These are phyloP conservation scores for Mucor saturninus DNA, from an alignment of 371 early-diverging fungal species.

Conservation along the genomic window DNA sequence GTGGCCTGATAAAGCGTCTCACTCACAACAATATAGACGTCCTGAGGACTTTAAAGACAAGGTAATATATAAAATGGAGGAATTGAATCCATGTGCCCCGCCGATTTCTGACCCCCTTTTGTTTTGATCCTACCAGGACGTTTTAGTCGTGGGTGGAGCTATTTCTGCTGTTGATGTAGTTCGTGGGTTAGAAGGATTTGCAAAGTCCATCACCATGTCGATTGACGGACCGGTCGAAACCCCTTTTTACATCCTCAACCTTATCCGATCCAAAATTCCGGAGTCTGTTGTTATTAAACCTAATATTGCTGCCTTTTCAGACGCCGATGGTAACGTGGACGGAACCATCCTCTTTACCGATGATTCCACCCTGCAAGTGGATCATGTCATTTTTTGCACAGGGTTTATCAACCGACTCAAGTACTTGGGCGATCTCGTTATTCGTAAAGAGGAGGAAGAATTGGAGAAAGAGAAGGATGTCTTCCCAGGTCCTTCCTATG, in stretches of 20 bases:
- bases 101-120: too few species aligned
- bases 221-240: conserved; percentile 26
- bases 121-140: conserved; percentile 26
- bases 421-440: conserved; percentile 48
- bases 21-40: conserved; percentile 45
- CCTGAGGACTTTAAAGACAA: conserved; percentile 39
- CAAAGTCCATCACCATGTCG: conserved; percentile 38
- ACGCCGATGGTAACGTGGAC: conserved; percentile 30
- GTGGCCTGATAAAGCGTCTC: conserved; percentile 33
- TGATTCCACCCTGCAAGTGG: conserved; percentile 48
- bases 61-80: conserved; percentile 22
- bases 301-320: conserved; percentile 27
- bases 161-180: conserved; percentile 47
- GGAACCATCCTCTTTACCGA: conserved; percentile 59
- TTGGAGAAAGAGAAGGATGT: background rate
- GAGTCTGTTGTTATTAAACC: conserved; percentile 24
- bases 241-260: conserved; percentile 21
- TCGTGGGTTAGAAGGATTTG: conserved; percentile 31
- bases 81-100: too few species aligned
- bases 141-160: conserved; percentile 41
- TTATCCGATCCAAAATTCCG: conserved; percentile 27
- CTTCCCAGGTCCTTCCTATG: conserved; percentile 1
- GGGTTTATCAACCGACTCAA: conserved; percentile 61
- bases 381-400: conserved; percentile 68
- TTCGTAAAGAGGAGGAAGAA: conserved; percentile 16